Base-by-base conservation (phyloP, 228 moss, liverwort and hornwort species). In the Sphagnum fallax region DNA sequence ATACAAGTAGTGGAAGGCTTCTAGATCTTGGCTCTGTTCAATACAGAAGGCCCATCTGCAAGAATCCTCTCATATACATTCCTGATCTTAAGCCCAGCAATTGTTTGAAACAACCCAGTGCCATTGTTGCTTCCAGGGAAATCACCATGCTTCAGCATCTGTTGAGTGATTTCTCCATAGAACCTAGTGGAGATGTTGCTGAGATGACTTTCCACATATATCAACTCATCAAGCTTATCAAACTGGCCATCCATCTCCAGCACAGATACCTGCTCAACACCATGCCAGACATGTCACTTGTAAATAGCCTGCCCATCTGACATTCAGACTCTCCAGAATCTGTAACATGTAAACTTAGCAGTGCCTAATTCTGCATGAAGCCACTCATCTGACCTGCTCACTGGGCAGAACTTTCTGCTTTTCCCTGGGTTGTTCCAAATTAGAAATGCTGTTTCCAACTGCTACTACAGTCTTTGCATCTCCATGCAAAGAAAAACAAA, bases 101-200 rank as follows among this genome's bases (percentile, higher is more conserved):
- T 93, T 69, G 93, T 93, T 76, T 98, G 97, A 81, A 98, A 98
- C 72, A 98, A 60, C 4, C 97, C 97, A 0, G 97, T 93, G 75
- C 98, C 98, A 63, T 98, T 90, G 71, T 92, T 98, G 83, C 94
- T 94, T 49, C 98, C 98, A 0, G 98, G 94, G 77, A 89, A 98
- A 66, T 98, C 90, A 10, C 91, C 87, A 67, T 98, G 94, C 82
- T 94, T 94, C 68, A 98, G 67, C 98, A 98, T 98, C 84, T 98
- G 94, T 72, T 98, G 98, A 14, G 94, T 98, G 70, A 98, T 89
- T 69, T 98, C 98, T 18, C 94, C 98, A 79, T 98, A 98, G 69
- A 98, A 98, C 68, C 91, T 98, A 62, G 98, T 98, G 51, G 92
- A 92, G 73, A 93, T 98, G 74, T 98, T 98, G 89, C 98, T 93